Evolutionary conservation across 169 alveolate species (phyloP).

Genomic region (Cyclospora cayetanensis): DNA sequence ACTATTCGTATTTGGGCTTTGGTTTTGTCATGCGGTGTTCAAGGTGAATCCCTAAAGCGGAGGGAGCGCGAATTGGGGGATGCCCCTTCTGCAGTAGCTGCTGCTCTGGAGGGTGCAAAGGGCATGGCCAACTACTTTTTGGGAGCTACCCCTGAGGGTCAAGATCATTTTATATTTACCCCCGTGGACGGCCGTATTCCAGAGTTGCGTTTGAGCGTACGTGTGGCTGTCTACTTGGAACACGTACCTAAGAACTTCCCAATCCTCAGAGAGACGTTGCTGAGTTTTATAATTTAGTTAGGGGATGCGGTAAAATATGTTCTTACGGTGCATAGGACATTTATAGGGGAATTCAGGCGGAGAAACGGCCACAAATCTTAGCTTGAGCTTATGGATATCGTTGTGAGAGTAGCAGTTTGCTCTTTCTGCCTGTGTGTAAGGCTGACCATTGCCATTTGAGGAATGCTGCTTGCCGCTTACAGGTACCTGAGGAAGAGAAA

Average conservation of each 20-base stretch:
- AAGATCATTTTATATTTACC: conserved; percentile 59
- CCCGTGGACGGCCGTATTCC: conserved; percentile 70
- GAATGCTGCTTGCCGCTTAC: background rate
- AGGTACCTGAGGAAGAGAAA: conserved; percentile 79
- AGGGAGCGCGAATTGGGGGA: conserved; percentile 68
- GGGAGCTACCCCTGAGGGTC: conserved; percentile 65
- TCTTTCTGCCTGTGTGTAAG: no score
- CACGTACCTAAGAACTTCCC: background rate
- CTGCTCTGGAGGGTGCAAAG: conserved; percentile 70
- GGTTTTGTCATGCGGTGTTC: no score
- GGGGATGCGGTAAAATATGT: no score
- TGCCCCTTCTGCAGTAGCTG: conserved; percentile 55
- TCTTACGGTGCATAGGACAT: no score
- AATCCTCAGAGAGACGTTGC: no score
- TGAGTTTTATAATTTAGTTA: no score
- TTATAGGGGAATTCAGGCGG: no score
- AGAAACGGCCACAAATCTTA: no score
- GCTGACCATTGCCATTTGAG: no score
- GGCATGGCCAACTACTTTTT: conserved; percentile 69
- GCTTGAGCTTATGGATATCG: no score
- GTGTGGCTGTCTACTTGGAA: background rate
- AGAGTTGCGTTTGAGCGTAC: conserved; percentile 67
- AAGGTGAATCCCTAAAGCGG: conserved; percentile 56
- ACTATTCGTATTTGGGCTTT: background rate
- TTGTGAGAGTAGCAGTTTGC: no score